phyloP scores from a whole-genome alignment of 495 filamentous ascomycete species.

The Hyaloscypha variabilis region DNA sequence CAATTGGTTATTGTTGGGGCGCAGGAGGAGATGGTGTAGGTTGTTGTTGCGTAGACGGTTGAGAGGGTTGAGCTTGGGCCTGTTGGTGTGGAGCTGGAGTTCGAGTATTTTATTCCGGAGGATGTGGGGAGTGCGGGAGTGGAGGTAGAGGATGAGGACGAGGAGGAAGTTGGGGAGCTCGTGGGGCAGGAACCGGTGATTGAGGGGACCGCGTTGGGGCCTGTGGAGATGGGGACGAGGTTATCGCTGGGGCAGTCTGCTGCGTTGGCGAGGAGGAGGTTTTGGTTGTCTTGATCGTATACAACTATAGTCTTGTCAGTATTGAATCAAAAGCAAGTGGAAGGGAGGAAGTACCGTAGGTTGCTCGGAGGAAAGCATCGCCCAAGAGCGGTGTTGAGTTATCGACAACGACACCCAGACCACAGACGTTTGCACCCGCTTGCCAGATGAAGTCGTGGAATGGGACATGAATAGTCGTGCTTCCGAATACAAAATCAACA shows the following conservation, averaged over 20 bases:
- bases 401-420: conserved; percentile 59
- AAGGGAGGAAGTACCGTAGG: conserved; percentile 60
- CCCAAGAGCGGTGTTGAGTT: conserved; percentile 61
- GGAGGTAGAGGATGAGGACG: background rate
- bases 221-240: conserved; percentile 33
- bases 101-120: background rate
- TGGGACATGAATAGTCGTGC: conserved; percentile 57
- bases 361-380: conserved; percentile 75
- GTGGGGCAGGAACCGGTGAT: conserved; percentile 7
- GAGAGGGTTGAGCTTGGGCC: background rate
- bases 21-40: background rate
- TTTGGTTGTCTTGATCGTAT: conserved; percentile 24
- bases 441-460: conserved; percentile 69
- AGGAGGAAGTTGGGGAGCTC: background rate
- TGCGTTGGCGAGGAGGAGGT: conserved; percentile 35
- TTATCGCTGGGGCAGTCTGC: conserved; percentile 38
- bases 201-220: conserved; percentile 16
- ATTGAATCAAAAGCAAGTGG: background rate
- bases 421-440: conserved; percentile 39
- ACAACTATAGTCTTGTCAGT: conserved; percentile 12
- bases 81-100: background rate
- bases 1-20: background rate
- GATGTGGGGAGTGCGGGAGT: background rate
- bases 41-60: background rate
- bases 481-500: conserved; percentile 64